phyloP scores from a whole-genome alignment of 2,329 filamentous ascomycete genomes.

The Colletotrichum siamense region DNA sequence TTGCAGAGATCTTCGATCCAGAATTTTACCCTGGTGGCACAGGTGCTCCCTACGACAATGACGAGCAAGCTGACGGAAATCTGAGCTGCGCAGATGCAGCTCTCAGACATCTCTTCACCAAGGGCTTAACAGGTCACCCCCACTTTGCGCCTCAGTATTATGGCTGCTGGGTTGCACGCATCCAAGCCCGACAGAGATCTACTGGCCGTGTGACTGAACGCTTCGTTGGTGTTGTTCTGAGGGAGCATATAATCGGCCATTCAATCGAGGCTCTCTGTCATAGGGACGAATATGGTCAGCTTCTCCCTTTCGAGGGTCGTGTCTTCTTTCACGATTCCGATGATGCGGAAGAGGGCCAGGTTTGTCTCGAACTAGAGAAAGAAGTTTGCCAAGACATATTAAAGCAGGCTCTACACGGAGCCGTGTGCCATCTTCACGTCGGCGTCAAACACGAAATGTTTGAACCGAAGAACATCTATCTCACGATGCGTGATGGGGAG shows the following conservation, averaged over 20 bases:
- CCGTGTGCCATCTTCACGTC: background rate
- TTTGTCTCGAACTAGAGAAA: background rate
- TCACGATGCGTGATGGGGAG: background rate
- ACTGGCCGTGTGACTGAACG: background rate
- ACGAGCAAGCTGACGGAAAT: background rate
- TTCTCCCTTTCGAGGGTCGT: slow-evolving; percentile 42
- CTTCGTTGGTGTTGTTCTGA: background rate
- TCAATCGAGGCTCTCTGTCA: background rate
- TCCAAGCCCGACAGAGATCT: background rate
- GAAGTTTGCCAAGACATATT: background rate
- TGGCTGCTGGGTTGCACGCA: background rate
- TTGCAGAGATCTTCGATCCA: background rate
- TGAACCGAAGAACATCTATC: background rate
- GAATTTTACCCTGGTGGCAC: background rate
- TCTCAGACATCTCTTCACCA: background rate
- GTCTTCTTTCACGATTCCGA: background rate
- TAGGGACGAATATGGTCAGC: slow-evolving; percentile 33
- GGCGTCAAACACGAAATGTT: background rate
- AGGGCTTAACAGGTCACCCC: background rate
- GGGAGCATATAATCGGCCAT: background rate
- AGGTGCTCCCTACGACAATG: background rate
- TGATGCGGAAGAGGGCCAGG: background rate
- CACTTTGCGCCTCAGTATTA: background rate
- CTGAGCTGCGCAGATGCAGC: background rate
- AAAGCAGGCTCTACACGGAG: background rate